These are phyloP conservation scores for Globisporangium recalcitrans DNA, from an alignment of 352 stramenopile genomes.

Conservation along the genomic window DNA sequence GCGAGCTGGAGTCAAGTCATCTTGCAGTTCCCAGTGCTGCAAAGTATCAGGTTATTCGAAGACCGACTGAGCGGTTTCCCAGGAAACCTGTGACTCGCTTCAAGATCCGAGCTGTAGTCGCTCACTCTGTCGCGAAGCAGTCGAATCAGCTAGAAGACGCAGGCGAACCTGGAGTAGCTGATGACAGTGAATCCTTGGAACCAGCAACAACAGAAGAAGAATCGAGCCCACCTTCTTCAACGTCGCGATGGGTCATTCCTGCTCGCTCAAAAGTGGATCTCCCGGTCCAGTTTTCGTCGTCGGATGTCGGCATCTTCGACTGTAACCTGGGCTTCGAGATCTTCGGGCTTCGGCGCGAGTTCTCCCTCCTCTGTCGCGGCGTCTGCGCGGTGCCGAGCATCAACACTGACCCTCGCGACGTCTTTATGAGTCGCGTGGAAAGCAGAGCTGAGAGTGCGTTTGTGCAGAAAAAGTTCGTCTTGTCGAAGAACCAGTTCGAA, in stretches of 20 bases:
- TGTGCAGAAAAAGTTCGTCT: slow-evolving; percentile 90
- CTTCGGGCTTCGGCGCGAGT: slow-evolving; percentile 77
- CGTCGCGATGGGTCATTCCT: slow-evolving; percentile 72
- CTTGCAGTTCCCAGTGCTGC: slow-evolving; percentile 48
- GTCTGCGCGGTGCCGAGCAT: slow-evolving; percentile 88
- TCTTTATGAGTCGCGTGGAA: slow-evolving; percentile 94
- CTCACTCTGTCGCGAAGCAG: background rate
- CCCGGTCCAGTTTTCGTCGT: slow-evolving; percentile 75
- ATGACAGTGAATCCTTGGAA: background rate
- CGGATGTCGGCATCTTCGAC: slow-evolving; percentile 77
- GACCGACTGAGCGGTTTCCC: slow-evolving; percentile 54
- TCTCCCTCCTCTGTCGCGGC: slow-evolving; percentile 78
- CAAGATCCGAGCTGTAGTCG: slow-evolving; percentile 27
- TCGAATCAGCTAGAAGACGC: slow-evolving; percentile 5
- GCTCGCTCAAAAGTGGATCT: slow-evolving; percentile 56
- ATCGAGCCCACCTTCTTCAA: slow-evolving; percentile 8
- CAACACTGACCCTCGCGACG: slow-evolving; percentile 90
- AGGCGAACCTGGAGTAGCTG: background rate
- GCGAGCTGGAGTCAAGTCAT: slow-evolving; percentile 56
- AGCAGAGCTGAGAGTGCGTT: slow-evolving; percentile 50
- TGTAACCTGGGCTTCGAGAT: slow-evolving; percentile 89
- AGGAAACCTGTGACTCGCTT: slow-evolving; percentile 60
- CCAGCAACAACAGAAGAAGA: slow-evolving; percentile 9
- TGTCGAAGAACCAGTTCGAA: slow-evolving; percentile 87
- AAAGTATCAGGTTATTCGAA: slow-evolving; percentile 79